A percentile compares a stretch with the other conserved stretches of the same genome.
These are phyloP conservation scores for Histomonas meleagridis DNA, from an alignment of 208 protist species.

Conservation along the genomic window DNA sequence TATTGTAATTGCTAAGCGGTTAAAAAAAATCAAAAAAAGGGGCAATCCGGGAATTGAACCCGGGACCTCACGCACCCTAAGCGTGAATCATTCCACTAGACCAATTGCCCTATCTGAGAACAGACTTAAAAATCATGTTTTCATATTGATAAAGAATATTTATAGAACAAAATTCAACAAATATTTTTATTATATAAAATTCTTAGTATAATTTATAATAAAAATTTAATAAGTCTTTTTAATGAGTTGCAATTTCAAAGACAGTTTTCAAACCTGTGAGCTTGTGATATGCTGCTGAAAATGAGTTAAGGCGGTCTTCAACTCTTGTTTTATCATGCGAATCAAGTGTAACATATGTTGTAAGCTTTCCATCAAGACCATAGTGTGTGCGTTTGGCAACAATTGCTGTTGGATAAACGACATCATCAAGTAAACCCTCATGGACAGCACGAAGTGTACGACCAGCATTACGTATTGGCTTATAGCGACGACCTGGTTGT, in stretches of 20 bases:
- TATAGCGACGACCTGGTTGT: background rate
- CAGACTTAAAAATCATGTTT: too few species aligned
- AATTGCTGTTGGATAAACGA: conserved; percentile 88
- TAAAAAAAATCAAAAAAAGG: conserved; percentile 29
- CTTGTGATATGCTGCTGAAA: background rate
- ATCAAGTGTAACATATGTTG: background rate
- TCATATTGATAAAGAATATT: too few species aligned
- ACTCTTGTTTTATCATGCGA: background rate
- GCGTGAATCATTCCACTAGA: conserved; percentile 40
- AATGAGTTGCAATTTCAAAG: background rate
- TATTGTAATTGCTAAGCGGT: background rate
- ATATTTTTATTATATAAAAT: too few species aligned
- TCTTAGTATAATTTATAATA: too few species aligned
- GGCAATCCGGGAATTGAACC: conserved; percentile 34
- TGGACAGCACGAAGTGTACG: conserved; percentile 88
- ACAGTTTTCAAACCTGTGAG: background rate
- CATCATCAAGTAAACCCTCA: conserved; percentile 87
- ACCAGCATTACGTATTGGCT: conserved; percentile 54
- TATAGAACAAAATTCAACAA: too few species aligned
- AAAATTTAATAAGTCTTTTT: too few species aligned
- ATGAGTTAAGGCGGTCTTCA: background rate
- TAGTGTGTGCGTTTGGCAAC: conserved; percentile 83
- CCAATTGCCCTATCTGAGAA: background rate
- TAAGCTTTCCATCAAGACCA: conserved; percentile 78
- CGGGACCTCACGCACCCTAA: conserved; percentile 38